Evolutionary conservation across 768 basidiomycete species (phyloP), one percentile per base, ranked within the genome.

Genomic region (Aureoboletus auriporus): DNA sequence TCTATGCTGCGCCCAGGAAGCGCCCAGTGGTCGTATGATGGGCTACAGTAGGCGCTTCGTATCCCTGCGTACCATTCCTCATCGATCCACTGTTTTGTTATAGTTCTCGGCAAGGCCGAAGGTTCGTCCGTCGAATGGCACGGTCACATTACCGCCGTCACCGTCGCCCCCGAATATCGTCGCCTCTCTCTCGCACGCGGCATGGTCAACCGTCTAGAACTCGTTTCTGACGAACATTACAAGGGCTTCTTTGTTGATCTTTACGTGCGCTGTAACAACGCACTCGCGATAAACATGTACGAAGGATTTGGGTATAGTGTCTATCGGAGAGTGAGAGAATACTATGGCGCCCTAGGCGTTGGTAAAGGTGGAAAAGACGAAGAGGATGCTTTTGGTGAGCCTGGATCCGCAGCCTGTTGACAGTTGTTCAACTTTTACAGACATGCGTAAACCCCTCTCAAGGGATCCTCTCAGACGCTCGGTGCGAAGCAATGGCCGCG

Each of bases 51-150:
- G 58, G 85, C 62, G 17, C 29, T 45, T 39, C 39, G 20, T 4
- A 35, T 39, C 45, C 43, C 30, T 27, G n/a, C 14, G 4, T 14
- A n/a, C 50, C 20, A 23, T 23, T 23, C 20, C 47, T 52, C 51
- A 38, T 40, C 46, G 23, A 50, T 48, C 48, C 30, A 42, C 47
- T 34, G 49, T 39, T 4, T 47, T 42, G 20, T 45, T 34, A 36
- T 59, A 97, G 96, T 97, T 57, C 75, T 99, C 43, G 93, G 93
- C 23, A 99, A 98, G 61, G 91, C 93, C 1, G 93, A 96, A 67
- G 93, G 93, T 2, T 53, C 66, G 6, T 72, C 74, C 0, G 49
- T 68, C 1, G 93, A 94, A 59, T 92, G 88, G 83, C 92, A 93
- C 60, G 95, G 93, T 0, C 96, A 98, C 61, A 84, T 98, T 59